phyloP scores from a whole-genome alignment of 495 filamentous ascomycete species.

The Annulohypoxylon nitens region DNA sequence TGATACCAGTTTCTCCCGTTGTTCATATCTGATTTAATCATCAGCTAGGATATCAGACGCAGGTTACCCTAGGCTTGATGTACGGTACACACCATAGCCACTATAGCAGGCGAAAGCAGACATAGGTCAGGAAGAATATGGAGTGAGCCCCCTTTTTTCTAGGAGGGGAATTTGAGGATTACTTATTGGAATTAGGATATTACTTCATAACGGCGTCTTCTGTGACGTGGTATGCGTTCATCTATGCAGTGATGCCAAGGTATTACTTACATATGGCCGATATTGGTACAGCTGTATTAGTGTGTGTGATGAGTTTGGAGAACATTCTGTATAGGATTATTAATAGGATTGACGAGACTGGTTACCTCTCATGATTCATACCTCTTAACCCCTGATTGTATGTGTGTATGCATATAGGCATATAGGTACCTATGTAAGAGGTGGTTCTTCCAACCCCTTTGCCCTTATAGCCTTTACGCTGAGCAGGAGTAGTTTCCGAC shows the following conservation, averaged over 20 bases:
- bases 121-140: constrained; percentile 17
- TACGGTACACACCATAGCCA: constrained; percentile 18
- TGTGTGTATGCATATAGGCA: not conserved
- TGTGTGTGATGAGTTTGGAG: not conserved
- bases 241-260: constrained; percentile 1
- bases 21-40: constrained; percentile 40
- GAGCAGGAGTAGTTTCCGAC: not conserved
- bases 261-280: too few species aligned
- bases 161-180: constrained; percentile 28
- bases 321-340: constrained; percentile 4
- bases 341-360: constrained; percentile 11
- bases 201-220: not conserved
- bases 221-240: constrained; percentile 3
- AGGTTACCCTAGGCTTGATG: constrained; percentile 34
- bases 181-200: constrained; percentile 30
- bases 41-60: constrained; percentile 39
- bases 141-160: not conserved
- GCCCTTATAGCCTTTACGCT: not conserved
- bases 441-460: not conserved
- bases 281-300: not conserved
- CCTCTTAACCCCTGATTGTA: not conserved
- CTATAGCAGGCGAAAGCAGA: constrained; percentile 9
- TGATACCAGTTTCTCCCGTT: constrained; percentile 26
- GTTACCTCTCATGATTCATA: not conserved
- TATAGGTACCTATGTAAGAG: not conserved